Evolutionary conservation across 805 yeast species (phyloP), one percentile per base, ranked within the genome.

Genomic region (Saccharomyces eubayanus): DNA sequence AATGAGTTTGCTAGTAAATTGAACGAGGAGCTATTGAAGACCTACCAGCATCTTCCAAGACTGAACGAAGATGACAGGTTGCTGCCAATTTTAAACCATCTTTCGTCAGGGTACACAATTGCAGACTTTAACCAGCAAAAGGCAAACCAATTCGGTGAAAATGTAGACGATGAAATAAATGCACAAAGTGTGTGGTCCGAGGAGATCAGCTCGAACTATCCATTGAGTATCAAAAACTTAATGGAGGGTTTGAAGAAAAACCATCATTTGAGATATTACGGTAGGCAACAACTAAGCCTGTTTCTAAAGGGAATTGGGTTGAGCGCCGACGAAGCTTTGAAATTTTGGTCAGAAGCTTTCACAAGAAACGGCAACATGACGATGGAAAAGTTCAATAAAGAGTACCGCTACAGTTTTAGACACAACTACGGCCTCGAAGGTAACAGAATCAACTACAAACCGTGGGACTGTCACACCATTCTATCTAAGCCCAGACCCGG

Each of bases 371-470:
- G 77, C 11, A 67, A 63, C 10, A 78, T 85, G 71, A 77, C 84
- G 5, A 67, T 81, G 52, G 97, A 89, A 52, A 81, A 82, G 61
- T 90, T 91, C 72, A 82, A 85, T 68, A 91, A 90, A 71, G 96
- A 92, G 65, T 91, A 92, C 74, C 77, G 81, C 56, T 94, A 94
- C 75, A 88, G 87, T 62, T 81, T 94, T 63, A 79, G 96, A 56
- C 97, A 94, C 70, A 80, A 78, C 57, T 94, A 92, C 67, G 99
- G 98, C 49, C 74, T 89, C 54, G 97, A 89, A 71, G 99, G 99
- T 60, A 85, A 85, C 11, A 75, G 96, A 56, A 85, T 82, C 62
- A 87, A 89, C 62, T 90, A 89, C 70, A 80, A 81, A 62, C 96
- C 98, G 2, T 80, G 86, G 85, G 87, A 84, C 65, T 94, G 97